These are phyloP conservation scores for Sclerotinia nivalis DNA, from an alignment of 2,329 filamentous ascomycete species.

Conservation along the genomic window DNA sequence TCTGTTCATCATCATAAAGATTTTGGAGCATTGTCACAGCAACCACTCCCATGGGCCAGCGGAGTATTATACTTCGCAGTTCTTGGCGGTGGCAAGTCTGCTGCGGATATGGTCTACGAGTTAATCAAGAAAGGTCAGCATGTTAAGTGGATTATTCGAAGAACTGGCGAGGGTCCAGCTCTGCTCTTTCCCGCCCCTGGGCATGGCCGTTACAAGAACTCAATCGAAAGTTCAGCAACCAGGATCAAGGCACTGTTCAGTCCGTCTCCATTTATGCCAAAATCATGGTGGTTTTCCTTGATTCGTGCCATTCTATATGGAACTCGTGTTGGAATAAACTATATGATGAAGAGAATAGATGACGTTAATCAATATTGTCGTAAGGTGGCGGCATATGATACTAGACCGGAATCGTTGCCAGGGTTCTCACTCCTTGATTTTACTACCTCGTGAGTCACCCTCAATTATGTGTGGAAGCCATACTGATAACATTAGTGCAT, in stretches of 20 bases:
- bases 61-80: constrained; percentile 8
- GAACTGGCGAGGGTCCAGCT: constrained; percentile 20
- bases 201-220: constrained; percentile 16
- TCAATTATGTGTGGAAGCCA: neutral
- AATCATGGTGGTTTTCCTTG: neutral
- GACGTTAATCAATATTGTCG: constrained; percentile 8
- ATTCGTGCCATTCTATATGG: neutral
- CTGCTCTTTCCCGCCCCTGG: constrained; percentile 7
- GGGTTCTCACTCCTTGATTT: neutral
- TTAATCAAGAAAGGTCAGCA: constrained; percentile 3
- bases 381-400: constrained; percentile 3
- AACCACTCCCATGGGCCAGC: neutral
- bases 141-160: constrained; percentile 17
- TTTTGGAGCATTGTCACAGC: constrained; percentile 21
- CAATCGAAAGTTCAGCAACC: constrained; percentile 26
- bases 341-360: constrained; percentile 4
- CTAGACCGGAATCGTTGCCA: neutral
- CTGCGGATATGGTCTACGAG: constrained; percentile 21
- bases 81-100: constrained; percentile 21
- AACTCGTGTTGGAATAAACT: constrained; percentile 8
- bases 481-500: constrained; percentile 20
- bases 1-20: constrained; percentile 19
- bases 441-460: constrained; percentile 12
- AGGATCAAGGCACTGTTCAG: constrained; percentile 13
- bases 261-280: constrained; percentile 18